These are phyloP conservation scores for Cercospora citrullina DNA, from an alignment of 2,329 filamentous ascomycete genomes.

Conservation along the genomic window DNA sequence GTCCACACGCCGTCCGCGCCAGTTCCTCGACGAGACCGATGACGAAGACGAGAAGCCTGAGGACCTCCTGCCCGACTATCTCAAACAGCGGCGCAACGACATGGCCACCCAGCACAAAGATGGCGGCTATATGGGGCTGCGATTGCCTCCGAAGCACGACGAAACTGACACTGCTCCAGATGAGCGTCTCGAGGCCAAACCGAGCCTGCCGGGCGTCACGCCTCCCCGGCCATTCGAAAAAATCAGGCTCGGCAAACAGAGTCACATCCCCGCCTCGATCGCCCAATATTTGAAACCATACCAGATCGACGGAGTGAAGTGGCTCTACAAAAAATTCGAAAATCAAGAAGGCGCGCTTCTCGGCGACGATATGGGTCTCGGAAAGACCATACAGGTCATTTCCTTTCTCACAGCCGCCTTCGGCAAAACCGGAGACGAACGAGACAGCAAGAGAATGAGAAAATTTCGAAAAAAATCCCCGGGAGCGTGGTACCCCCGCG, in stretches of 20 bases:
- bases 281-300: slow-evolving; percentile 92
- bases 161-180: slow-evolving; percentile 69
- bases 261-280: slow-evolving; percentile 78
- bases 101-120: slow-evolving; percentile 62
- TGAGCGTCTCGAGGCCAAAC: slow-evolving; percentile 66
- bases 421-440: slow-evolving; percentile 87
- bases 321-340: slow-evolving; percentile 85
- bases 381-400: slow-evolving; percentile 95
- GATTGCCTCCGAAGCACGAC: slow-evolving; percentile 73
- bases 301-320: slow-evolving; percentile 80
- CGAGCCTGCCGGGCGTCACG: slow-evolving; percentile 64
- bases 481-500: slow-evolving; percentile 75
- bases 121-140: slow-evolving; percentile 67
- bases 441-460: slow-evolving; percentile 83
- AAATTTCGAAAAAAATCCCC: slow-evolving; percentile 67
- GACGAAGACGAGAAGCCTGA: slow-evolving; percentile 59
- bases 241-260: slow-evolving; percentile 67
- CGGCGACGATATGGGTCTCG: slow-evolving; percentile 95
- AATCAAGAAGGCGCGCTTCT: slow-evolving; percentile 88
- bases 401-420: slow-evolving; percentile 89
- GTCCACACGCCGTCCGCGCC: slow-evolving; percentile 24
- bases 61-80: slow-evolving; percentile 68
- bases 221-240: slow-evolving; percentile 69
- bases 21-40: slow-evolving; percentile 42
- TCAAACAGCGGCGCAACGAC: slow-evolving; percentile 64